Evolutionary conservation across 169 alveolate species (phyloP), one percentile per base, ranked within the genome.

Genomic region (Plasmodium billcollinsi): DNA sequence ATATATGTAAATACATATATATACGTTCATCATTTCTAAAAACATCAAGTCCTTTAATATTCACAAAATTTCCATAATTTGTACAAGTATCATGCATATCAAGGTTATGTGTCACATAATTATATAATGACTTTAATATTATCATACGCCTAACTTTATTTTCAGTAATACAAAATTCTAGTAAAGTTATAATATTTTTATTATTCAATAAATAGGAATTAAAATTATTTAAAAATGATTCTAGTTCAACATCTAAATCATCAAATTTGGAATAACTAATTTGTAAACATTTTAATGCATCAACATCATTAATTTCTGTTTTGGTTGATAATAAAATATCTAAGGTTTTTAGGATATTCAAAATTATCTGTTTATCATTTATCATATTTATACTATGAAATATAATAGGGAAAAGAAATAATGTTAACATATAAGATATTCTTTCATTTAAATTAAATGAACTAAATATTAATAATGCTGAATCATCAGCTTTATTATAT

Each of bases 261-360:
- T 73, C 67, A 26, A 71, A 86, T 65, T 86, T 86, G 1, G 54
- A 80, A 72, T 61, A 86, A 26, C 78, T 61, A 50, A 86, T 86
- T 71, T 86, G 76, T 39, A 86, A 71, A 47, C 92, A 86, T 56
- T 86, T 86, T 15, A 86, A 15, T 1, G 88, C 88, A 71, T 86
- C 92, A 49, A 62, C 92, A 49, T 72, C 88, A 62, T 86, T 72
- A 45, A 86, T 86, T 39, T 70, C n/a, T 0, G 92, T 86, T 54
- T 54, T 86, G 24, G 88, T 45, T 21, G 26, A 7, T 2, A 86
- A 50, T 49, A 86, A 73, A n/a, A 86, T 56, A n/a, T 86, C 88
- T 59, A 86, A n/a, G 5, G 88, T 86, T 65, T 86, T 86, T 45
- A 86, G 50, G 7, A 86, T 62, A 43, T 86, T 86, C 12, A 86